These are phyloP conservation scores for Pontederia crassipes DNA, from an alignment of 176 grass and related monocot species.

Conservation along the genomic window DNA sequence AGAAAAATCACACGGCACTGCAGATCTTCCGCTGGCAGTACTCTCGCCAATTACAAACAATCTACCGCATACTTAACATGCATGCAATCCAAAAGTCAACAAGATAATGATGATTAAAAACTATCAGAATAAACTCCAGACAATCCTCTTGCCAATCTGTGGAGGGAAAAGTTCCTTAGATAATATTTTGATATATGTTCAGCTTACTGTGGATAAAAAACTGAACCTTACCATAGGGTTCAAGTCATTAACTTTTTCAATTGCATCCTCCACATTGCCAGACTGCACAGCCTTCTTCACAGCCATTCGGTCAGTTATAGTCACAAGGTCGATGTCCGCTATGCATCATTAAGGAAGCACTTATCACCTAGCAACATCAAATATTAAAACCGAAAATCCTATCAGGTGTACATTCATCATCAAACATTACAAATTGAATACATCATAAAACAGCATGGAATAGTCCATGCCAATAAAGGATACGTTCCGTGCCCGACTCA, in stretches of 20 bases:
- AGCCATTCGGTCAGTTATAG: constrained; percentile 89
- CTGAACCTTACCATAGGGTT: constrained; percentile 67
- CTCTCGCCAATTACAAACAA: too few species aligned
- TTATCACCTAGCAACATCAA: not conserved
- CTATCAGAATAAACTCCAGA: too few species aligned
- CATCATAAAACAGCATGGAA: too few species aligned
- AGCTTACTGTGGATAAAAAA: not conserved
- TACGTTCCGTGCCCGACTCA: constrained; percentile 4
- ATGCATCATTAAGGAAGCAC: constrained; percentile 23
- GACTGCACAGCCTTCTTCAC: constrained; percentile 82
- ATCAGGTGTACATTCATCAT: too few species aligned
- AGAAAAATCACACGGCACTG: too few species aligned
- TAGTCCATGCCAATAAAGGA: not conserved
- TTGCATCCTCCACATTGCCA: constrained; percentile 92
- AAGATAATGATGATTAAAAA: too few species aligned
- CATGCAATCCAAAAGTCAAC: too few species aligned
- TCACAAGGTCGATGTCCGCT: constrained; percentile 89
- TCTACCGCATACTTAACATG: too few species aligned
- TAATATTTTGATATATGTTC: not conserved
- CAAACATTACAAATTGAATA: too few species aligned
- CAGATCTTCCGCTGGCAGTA: too few species aligned
- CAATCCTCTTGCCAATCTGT: too few species aligned
- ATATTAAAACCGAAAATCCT: not conserved
- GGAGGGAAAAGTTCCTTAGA: too few species aligned
- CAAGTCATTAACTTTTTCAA: constrained; percentile 95